These are phyloP conservation scores for Neonectria coccinea DNA, from an alignment of 2,329 filamentous ascomycete species.

Conservation along the genomic window DNA sequence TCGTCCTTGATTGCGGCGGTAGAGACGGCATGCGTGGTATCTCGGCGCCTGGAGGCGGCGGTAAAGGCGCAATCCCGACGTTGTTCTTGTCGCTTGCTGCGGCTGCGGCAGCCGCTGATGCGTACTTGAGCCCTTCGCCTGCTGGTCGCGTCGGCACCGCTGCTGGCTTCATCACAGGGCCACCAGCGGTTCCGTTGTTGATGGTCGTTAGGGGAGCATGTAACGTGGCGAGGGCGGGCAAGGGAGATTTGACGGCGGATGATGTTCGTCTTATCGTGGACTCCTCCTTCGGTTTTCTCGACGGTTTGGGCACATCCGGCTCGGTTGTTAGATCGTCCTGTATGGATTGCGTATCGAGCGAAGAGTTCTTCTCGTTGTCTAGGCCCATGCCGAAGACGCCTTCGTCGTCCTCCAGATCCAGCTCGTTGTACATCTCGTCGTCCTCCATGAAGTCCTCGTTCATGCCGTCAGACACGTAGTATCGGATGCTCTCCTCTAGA, in stretches of 20 bases:
- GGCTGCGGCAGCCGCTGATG: slow-evolving; percentile 92
- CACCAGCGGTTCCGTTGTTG: slow-evolving; percentile 67
- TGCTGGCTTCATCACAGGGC: slow-evolving; percentile 89
- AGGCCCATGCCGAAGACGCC: slow-evolving; percentile 83
- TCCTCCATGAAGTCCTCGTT: slow-evolving; percentile 93
- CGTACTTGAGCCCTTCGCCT: slow-evolving; percentile 94
- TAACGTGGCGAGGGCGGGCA: slow-evolving; percentile 91
- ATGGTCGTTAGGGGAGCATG: slow-evolving; percentile 77
- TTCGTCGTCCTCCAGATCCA: slow-evolving; percentile 93
- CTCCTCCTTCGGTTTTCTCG: slow-evolving; percentile 72
- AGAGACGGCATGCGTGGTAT: slow-evolving; percentile 58
- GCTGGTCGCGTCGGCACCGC: slow-evolving; percentile 85
- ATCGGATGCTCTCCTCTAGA: slow-evolving; percentile 91
- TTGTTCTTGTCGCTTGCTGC: slow-evolving; percentile 89
- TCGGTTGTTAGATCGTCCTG: slow-evolving; percentile 81
- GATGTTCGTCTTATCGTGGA: slow-evolving; percentile 76
- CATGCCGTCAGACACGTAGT: slow-evolving; percentile 92
- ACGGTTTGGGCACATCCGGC: slow-evolving; percentile 59
- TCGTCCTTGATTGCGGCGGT: slow-evolving; percentile 67
- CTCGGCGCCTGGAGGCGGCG: slow-evolving; percentile 81
- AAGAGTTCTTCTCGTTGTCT: slow-evolving; percentile 87
- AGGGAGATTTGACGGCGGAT: slow-evolving; percentile 89
- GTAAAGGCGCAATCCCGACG: slow-evolving; percentile 92
- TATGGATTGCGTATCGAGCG: slow-evolving; percentile 92
- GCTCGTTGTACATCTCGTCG: slow-evolving; percentile 93